Conservation (phyloP, 2,329 filamentous ascomycete species). For the Cercospora sp. region DNA sequence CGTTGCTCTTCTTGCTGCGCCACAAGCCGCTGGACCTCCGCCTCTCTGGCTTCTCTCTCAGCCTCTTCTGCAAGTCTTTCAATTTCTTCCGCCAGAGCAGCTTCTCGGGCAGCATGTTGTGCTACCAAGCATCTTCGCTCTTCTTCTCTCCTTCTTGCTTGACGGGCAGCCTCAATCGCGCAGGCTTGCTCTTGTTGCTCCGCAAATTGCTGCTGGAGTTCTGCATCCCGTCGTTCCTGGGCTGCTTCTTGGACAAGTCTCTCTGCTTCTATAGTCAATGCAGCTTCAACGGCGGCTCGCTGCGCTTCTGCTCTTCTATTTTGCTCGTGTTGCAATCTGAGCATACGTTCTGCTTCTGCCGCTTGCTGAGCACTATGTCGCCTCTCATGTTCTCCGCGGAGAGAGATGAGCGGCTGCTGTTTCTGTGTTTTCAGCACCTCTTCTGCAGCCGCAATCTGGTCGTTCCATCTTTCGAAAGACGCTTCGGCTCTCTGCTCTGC, state of each 20-base stretch:
- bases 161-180: background rate
- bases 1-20: background rate
- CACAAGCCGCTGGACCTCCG: background rate
- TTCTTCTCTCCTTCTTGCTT: background rate
- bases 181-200: background rate
- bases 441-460: background rate
- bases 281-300: background rate
- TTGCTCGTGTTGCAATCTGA: background rate
- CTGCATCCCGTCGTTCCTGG: background rate
- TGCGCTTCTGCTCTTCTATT: background rate
- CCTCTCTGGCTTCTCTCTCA: background rate
- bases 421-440: background rate
- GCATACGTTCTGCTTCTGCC: background rate
- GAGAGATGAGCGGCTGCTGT: background rate
- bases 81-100: background rate
- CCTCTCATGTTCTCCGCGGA: background rate
- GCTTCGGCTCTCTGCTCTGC: background rate
- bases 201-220: background rate
- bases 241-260: background rate
- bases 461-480: background rate
- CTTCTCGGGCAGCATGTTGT: background rate
- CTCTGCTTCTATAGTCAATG: background rate
- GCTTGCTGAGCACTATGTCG: background rate
- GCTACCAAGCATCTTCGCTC: background rate
- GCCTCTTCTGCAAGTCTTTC: background rate